A percentile compares a stretch with the other conserved stretches of the same genome.
Evolutionary conservation across 2,329 filamentous ascomycete species (phyloP).

Genomic region (Neofusicoccum umdonicola): DNA sequence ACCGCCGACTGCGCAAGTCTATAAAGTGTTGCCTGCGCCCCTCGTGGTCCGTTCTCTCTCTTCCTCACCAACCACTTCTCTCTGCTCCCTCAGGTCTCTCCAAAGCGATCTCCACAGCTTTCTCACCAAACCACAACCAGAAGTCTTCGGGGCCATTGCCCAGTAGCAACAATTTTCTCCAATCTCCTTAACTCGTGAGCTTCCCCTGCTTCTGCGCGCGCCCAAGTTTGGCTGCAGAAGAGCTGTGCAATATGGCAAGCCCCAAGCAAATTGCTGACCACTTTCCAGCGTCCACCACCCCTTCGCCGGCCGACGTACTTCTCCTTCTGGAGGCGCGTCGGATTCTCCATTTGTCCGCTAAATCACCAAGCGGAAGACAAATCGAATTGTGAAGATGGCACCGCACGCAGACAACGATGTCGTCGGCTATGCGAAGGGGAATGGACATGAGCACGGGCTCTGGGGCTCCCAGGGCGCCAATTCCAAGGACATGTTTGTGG

Average conservation of each 20-base stretch:
- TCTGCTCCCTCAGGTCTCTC: background rate
- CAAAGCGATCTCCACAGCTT: background rate
- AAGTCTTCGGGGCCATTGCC: conserved; percentile 41
- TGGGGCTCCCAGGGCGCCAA: conserved; percentile 31
- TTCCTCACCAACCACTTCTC: background rate
- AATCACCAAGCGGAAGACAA: conserved; percentile 20
- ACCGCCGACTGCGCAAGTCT: background rate
- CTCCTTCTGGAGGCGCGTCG: conserved; percentile 78
- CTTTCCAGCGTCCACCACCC: conserved; percentile 77
- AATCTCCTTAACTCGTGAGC: conserved; percentile 95
- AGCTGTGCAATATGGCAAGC: no score
- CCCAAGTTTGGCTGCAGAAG: no score
- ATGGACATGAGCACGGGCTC: conserved; percentile 27
- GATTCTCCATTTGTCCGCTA: conserved; percentile 48
- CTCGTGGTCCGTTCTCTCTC: background rate
- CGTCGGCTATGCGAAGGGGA: conserved; percentile 55
- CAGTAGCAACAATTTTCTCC: conserved; percentile 92
- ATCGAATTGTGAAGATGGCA: conserved; percentile 63
- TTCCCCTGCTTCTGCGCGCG: background rate
- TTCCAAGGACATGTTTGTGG: conserved; percentile 69
- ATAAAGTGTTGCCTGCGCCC: conserved; percentile 16
- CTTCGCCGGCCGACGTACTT: conserved; percentile 94
- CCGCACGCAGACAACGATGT: conserved; percentile 76
- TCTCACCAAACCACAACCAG: background rate
- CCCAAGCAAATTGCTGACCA: background rate